These are phyloP conservation scores for Prinsepia uniflora DNA, from an alignment of 306 rosid genomes.

Conservation along the genomic window DNA sequence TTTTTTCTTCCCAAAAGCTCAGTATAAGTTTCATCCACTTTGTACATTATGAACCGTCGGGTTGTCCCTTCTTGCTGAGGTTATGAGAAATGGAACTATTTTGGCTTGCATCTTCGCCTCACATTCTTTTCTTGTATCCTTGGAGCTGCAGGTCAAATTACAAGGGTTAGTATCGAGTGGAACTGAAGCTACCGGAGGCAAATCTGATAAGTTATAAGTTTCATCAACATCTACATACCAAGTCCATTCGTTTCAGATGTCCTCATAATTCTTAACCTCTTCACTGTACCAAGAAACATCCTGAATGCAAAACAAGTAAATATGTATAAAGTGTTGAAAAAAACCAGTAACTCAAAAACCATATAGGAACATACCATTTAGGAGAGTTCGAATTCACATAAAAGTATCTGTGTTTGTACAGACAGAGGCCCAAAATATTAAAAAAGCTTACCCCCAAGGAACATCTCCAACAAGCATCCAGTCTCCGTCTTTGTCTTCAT, in stretches of 20 bases:
- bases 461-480: conserved; percentile 99
- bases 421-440: background rate
- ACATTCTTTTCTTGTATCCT: conserved; percentile 58
- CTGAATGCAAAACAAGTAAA: conserved; percentile 39
- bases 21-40: conserved; percentile 28
- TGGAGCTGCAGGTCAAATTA: conserved; percentile 56
- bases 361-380: background rate
- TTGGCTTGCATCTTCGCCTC: conserved; percentile 50
- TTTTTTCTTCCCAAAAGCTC: conserved; percentile 38
- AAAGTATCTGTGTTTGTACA: background rate
- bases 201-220: background rate
- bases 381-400: too few species aligned
- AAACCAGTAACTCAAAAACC: background rate
- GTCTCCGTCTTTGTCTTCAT: conserved; percentile 96
- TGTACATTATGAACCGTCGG: conserved; percentile 29
- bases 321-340: background rate
- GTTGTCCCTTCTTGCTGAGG: conserved; percentile 26
- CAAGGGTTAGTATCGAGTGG: background rate
- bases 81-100: conserved; percentile 34
- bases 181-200: conserved; percentile 7
- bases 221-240: conserved; percentile 42
- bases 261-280: conserved; percentile 90
- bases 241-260: conserved; percentile 74
- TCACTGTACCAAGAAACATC: conserved; percentile 73
- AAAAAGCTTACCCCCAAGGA: conserved; percentile 76